Conservation (phyloP, 345 rosid genomes). For the Nasturtium officinale region DNA sequence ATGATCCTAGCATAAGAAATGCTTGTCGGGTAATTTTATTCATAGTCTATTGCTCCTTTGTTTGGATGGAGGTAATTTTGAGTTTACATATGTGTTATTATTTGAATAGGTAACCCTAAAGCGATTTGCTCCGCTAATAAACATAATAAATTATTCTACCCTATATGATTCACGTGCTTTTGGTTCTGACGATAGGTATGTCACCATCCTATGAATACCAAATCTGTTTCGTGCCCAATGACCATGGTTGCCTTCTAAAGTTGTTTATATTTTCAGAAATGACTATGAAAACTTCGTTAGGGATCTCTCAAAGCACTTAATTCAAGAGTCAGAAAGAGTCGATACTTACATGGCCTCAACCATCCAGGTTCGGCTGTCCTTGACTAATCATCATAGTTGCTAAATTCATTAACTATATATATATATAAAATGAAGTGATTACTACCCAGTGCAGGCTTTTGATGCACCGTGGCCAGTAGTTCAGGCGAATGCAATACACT, state of each 20-base stretch:
- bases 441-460: slow-evolving; percentile 62
- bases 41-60: slow-evolving; percentile 23
- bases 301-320: slow-evolving; percentile 66
- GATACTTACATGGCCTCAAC: slow-evolving; percentile 78
- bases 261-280: slow-evolving; percentile 50
- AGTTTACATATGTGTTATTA: slow-evolving; percentile 25
- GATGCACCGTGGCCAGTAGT: slow-evolving; percentile 92
- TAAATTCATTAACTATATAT: slow-evolving; percentile 1
- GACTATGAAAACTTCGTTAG: slow-evolving; percentile 81
- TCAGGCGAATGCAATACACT: slow-evolving; percentile 92
- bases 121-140: slow-evolving; percentile 65
- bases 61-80: slow-evolving; percentile 19
- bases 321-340: slow-evolving; percentile 67
- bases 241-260: neutral
- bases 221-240: slow-evolving; percentile 7
- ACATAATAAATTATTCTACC: slow-evolving; percentile 57
- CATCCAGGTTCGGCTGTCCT: slow-evolving; percentile 65
- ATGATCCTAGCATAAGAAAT: slow-evolving; percentile 70
- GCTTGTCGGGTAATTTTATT: slow-evolving; percentile 73
- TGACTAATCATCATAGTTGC: neutral
- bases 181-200: slow-evolving; percentile 80
- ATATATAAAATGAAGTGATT: slow-evolving; percentile 11
- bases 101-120: slow-evolving; percentile 68
- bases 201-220: neutral
- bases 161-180: slow-evolving; percentile 59